Base-by-base conservation (phyloP, 495 filamentous ascomycete species). In the Xylaria telfairii region DNA sequence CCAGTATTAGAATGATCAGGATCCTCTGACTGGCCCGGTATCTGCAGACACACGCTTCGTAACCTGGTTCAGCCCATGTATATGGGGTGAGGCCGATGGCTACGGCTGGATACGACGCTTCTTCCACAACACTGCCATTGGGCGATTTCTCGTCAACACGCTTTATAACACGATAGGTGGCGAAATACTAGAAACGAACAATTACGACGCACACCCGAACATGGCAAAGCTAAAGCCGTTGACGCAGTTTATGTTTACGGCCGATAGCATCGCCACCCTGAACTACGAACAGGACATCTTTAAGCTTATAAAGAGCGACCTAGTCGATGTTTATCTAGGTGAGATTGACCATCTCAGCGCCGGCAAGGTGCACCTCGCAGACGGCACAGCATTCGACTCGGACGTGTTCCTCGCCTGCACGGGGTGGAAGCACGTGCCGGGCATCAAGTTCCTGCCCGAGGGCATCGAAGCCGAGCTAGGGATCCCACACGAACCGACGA, bases 251-350 rank as follows among this genome's bases (percentile, higher is more conserved):
- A 91, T 94, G 79, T 93, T 89, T 83, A 83, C 84, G 4, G 91
- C 86, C 3, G 84, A 82, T 2, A 84, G 84, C 10, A 83, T 92
- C 59, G 87, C 85, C 51, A 92, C 93, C 73, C 83, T 93, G 59
- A 93, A 93, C 79, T 93, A 92, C 68, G 84, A 86, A 0, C 88
- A 84, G 12, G 79, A 92, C 74, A 84, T 93, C 76, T 92, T 90
- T 75, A 87, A 90, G 17, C 76, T 87, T 1, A 81, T 94, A 24
- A 83, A 81, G 44, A 80, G 85, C 54, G 90, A 88, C 56, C 85
- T 79, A 5, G 86, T 92, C 32, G 80, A 83, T 6, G 83, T 94
- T 0, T 84, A 92, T 67, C 77, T 91, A 15, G 85, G 85, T 54
- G 89, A 93, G 70, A 84, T 95, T 37, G 80, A 83, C 4, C 80